A percentile compares a stretch with the other conserved stretches of the same genome.
These are phyloP conservation scores for Umbellularia californica DNA, from an alignment of 164 flowering plant genomes.

Conservation along the genomic window DNA sequence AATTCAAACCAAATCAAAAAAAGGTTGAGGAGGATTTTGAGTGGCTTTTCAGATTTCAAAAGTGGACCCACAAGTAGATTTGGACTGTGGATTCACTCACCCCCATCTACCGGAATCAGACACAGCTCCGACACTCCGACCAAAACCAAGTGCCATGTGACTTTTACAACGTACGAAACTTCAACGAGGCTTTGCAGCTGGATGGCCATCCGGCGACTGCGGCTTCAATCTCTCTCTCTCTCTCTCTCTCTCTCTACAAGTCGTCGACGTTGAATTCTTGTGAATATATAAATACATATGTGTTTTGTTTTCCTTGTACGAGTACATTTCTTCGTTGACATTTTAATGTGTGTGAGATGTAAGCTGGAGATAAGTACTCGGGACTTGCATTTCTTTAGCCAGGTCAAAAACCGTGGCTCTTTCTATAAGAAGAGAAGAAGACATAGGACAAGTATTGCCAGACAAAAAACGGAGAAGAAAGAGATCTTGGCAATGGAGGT, in stretches of 20 bases:
- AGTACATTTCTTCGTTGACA: neutral
- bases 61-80: too few relatives aligned
- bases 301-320: neutral
- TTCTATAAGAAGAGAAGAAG: neutral
- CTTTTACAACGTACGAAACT: neutral
- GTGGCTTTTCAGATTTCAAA: too few relatives aligned
- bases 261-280: neutral
- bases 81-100: too few relatives aligned
- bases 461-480: neutral
- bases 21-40: too few relatives aligned
- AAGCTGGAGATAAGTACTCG: neutral
- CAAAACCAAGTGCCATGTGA: too few relatives aligned
- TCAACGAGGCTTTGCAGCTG: neutral
- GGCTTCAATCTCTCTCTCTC: neutral
- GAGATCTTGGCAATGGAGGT: slow-evolving; percentile 18
- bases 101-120: too few relatives aligned
- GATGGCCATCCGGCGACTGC: neutral
- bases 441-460: neutral
- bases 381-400: neutral
- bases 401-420: neutral
- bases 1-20: too few relatives aligned
- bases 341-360: neutral
- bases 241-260: neutral
- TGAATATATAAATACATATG: too few relatives aligned
- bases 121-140: too few relatives aligned